Base-by-base conservation (phyloP, 495 filamentous ascomycete genomes). In the Penicillium chermesinum region DNA sequence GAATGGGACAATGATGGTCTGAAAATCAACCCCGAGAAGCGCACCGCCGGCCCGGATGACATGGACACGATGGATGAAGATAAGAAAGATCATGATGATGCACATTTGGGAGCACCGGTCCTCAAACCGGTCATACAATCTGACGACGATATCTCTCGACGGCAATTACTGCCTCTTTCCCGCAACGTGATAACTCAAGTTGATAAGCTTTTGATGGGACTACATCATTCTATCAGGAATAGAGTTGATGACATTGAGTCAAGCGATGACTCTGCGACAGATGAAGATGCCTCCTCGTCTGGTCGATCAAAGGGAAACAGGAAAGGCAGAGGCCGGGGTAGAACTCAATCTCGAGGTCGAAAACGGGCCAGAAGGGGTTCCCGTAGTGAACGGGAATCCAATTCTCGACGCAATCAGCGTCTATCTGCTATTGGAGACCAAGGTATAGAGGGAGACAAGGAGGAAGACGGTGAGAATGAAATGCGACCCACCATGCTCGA, bases 151-250 rank as follows among this genome's bases (percentile, higher is more conserved):
- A 53, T 65, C 35, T 82, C 85, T 4, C 66, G 74, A 27, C 57
- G 53, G 4, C 70, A 90, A 30, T 58, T 91, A 15, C 75, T 77
- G 8, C 86, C 88, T 0, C 72, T 79, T 2, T 67, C 83, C 5
- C 75, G 82, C 9, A 79, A 83, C 53, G 76, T 89, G 7, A 71
- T 93, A 16, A 57, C 73, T 0, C 72, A 81, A 18, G 53, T 95
- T 4, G 87, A 93, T 49, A 66, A 70, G 3, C 70, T 89, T 0
- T 74, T 94, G 2, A 69, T 69, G 14, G 76, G 80, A 2, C 72
- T 95, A 1, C 87, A 88, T 54, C 78, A 82, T 46, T 66, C 79
- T 7, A 75, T 82, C 25, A 66, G 76, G 27, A 67, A 74, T 4
- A 72, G 69, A 46, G 38, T 50, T 40, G 62, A 13, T 38, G 51